Evolutionary conservation across 2,329 filamentous ascomycete species (phyloP), one percentile per base, ranked within the genome.

Genomic region (Trichoderma hamatum): DNA sequence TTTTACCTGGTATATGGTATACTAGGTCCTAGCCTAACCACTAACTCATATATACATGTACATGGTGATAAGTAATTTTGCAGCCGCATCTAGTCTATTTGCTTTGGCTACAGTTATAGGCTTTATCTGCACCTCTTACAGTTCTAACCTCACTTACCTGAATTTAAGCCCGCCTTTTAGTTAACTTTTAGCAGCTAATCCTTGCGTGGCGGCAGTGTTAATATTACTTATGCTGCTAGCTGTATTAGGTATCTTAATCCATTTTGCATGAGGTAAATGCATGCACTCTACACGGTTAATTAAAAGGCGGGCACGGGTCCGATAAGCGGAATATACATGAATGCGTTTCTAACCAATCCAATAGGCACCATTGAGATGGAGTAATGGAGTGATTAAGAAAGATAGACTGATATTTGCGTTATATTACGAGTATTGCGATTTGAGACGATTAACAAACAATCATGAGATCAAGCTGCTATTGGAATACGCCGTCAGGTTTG

Each of bases 31-130:
- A 63, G 30, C 13, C 60, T n/a, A 52, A 63, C 60, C 21, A 39
- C 60, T 30, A 63, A 39, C 46, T 46, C 46, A 52, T 63, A 46
- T 21, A 30, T 30, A 39, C 46, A 46, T 30, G 36, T 63, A 46
- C n/a, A 30, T 30, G 60, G 60, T 14, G 32, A 63, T 21, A 19
- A 24, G 52, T 46, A 30, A 63, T 24, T 63, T 46, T 54, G 30
- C 46, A 63, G 60, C 60, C 21, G 60, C 43, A 24, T 63, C 60
- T 10, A 63, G 60, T 36, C 3, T 63, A 36, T 52, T 28, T 4
- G 60, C 60, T 46, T 24, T n/a, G 16, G 60, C 21, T 14, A 63
- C 19, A 32, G 39, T 3, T 3, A 16, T 11, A 1, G 58, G 58
- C 59, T 6, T 19, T 24, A 34, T 63, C 32, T 63, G 60, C 46